These are phyloP conservation scores for Papiliotrema flavescens DNA, from an alignment of 1,284 basidiomycete species.

Conservation along the genomic window DNA sequence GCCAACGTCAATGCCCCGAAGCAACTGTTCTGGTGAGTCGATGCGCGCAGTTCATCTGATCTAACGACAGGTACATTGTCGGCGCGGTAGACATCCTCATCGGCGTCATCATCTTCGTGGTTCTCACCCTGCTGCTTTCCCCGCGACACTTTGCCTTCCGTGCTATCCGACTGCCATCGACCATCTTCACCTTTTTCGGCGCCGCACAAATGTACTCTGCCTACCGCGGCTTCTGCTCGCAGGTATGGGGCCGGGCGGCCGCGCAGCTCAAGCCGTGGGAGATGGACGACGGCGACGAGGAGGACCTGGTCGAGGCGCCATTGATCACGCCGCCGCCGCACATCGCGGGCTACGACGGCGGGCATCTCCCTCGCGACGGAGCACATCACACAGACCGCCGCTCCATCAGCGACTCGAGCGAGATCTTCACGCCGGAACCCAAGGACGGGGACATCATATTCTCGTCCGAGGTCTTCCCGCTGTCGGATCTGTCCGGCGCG, in stretches of 20 bases:
- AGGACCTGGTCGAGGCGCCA: slow-evolving; percentile 2
- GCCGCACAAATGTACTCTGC: slow-evolving; percentile 37
- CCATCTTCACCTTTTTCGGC: slow-evolving; percentile 33
- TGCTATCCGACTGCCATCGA: slow-evolving; percentile 26
- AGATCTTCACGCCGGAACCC: not conserved
- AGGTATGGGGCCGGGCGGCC: slow-evolving; percentile 32
- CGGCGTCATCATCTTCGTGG: slow-evolving; percentile 26
- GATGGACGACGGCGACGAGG: slow-evolving; percentile 26
- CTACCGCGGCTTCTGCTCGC: slow-evolving; percentile 34
- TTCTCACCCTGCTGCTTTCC: slow-evolving; percentile 29
- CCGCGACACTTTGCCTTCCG: slow-evolving; percentile 21
- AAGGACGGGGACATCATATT: not conserved
- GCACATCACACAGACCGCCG: too few species aligned
- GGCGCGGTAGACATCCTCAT: slow-evolving; percentile 27
- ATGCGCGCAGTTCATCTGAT: too few species aligned
- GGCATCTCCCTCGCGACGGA: too few species aligned
- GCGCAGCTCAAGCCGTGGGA: slow-evolving; percentile 40
- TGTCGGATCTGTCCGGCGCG: not conserved
- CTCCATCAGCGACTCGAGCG: not conserved
- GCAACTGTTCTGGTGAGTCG: slow-evolving; percentile 36
- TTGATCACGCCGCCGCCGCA: not conserved
- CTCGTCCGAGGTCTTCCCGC: slow-evolving; percentile 3
- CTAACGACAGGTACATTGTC: slow-evolving; percentile 27
- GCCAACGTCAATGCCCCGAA: slow-evolving; percentile 36
- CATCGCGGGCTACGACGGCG: not conserved